A percentile compares a stretch with the other conserved stretches of the same genome.
Evolutionary conservation across 345 rosid genomes (phyloP).

Genomic region (Eucalyptus dawsonii): DNA sequence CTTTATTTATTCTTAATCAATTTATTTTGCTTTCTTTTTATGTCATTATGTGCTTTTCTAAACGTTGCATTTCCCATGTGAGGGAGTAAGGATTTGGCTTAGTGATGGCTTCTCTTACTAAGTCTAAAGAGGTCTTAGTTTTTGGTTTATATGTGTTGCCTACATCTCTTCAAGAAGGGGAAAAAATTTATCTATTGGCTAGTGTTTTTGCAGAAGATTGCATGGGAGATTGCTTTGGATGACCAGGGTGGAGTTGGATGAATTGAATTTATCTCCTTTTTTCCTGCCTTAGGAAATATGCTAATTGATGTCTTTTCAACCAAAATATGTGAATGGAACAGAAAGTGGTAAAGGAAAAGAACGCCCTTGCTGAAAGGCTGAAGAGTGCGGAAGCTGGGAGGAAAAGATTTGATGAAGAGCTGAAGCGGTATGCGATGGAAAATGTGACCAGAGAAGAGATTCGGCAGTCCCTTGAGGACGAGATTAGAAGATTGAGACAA

Average conservation of each 20-base stretch:
- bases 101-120: background rate
- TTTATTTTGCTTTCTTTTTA: background rate
- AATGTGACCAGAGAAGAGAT: constrained; percentile 76
- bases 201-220: background rate
- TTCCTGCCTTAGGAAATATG: background rate
- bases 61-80: background rate
- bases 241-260: background rate
- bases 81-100: background rate
- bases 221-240: background rate
- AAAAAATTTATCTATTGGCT: background rate
- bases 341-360: constrained; percentile 88
- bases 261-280: background rate
- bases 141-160: background rate
- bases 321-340: constrained; percentile 11
- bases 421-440: constrained; percentile 70
- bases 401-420: constrained; percentile 83
- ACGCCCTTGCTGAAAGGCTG: constrained; percentile 60
- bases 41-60: background rate
- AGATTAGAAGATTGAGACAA: constrained; percentile 68
- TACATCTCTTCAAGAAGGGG: background rate
- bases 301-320: background rate
- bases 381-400: constrained; percentile 65
- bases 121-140: background rate
- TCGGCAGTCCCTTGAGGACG: constrained; percentile 80
- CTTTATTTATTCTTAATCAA: background rate